Evolutionary conservation across 2,329 filamentous ascomycete species (phyloP), one percentile per base, ranked within the genome.

Genomic region (Colletotrichum truncatum): DNA sequence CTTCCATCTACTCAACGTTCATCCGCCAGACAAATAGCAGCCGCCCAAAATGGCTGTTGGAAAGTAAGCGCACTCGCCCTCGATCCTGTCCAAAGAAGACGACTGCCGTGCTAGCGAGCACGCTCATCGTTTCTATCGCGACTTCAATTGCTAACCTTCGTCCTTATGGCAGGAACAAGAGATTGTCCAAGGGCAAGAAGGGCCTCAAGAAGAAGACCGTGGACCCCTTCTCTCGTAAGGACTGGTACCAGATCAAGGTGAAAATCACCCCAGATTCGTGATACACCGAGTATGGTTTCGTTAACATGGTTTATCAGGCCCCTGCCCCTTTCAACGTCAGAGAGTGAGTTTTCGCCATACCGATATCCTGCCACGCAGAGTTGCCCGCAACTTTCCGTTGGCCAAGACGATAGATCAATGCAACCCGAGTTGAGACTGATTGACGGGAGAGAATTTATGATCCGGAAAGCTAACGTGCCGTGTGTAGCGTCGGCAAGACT

Each of bases 151-250:
- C 71, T 73, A 60, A 73, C 74, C 38, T 69, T 60, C 70, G 46
- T 71, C 67, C 58, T 59, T 61, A 49, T 62, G 30, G 38, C 75
- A 94, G 91, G 93, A 99, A 99, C 91, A 99, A 99, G 94, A 94
- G 96, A 89, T 91, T 99, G 88, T 98, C 96, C 74, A 99, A 99
- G 91, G 96, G 96, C 87, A 99, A 98, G 93, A 99, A 99, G 91
- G 95, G 96, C 84, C 89, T 98, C 82, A 98, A 98, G 93, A 98
- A 99, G 95, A 95, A 95, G 87, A 95, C 94, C 79, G 87, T 91
- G 77, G 96, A 99, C 84, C 95, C 96, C 79, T 98, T 98, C 89
- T 89, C 94, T 79, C 93, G 95, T 82, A 99, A 99, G 90, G 96
- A 98, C 84, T 98, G 97, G 93, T 99, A 94, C 87, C 93, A 91